Evolutionary conservation across 2,329 filamentous ascomycete species (phyloP), one percentile per base, ranked within the genome.

Genomic region (Paraphoma sp.): DNA sequence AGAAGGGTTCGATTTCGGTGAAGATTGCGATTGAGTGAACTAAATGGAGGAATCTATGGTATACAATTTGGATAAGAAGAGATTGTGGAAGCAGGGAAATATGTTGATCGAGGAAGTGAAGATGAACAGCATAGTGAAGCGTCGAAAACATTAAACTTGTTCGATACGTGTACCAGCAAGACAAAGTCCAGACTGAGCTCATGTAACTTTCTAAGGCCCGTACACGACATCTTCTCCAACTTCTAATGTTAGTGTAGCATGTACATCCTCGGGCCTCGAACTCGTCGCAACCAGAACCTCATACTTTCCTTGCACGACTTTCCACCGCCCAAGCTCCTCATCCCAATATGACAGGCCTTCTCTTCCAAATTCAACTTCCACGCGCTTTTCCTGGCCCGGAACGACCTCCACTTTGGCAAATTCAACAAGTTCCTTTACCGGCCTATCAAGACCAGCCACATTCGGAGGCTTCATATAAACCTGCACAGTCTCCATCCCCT

Each of bases 271-370:
- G 0, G 62, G 52, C 0, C 29, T 1, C 12, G 55, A 50, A 16
- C 63, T 66, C 30, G 56, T 60, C 18, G 58, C 83, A 2, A 91
- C 84, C 51, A 87, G 75, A 14, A 91, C 81, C 54, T 83, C 83
- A 70, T 91, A 92, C 46, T 79, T 79, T 30, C 89, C 90, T 69
- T 82, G 82, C 77, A 91, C 88, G 1, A 83, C 84, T 17, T 85
- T 83, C 89, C 89, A 93, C 66, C 86, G 80, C 53, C 84, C 80
- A 11, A 85, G 79, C 59, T 84, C 82, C 77, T 92, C 89, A 63
- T 91, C 88, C 81, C 87, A 92, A 77, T 88, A 92, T 51, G 86
- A 84, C 0, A 86, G 87, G 52, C 90, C 87, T 76, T 89, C 91
- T 67, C 84, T 84, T 57, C 84, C 70, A 47, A 87, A 76, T 4